Base-by-base conservation (phyloP, 2,329 filamentous ascomycete species). In the Sporothrix brunneoviolacea region DNA sequence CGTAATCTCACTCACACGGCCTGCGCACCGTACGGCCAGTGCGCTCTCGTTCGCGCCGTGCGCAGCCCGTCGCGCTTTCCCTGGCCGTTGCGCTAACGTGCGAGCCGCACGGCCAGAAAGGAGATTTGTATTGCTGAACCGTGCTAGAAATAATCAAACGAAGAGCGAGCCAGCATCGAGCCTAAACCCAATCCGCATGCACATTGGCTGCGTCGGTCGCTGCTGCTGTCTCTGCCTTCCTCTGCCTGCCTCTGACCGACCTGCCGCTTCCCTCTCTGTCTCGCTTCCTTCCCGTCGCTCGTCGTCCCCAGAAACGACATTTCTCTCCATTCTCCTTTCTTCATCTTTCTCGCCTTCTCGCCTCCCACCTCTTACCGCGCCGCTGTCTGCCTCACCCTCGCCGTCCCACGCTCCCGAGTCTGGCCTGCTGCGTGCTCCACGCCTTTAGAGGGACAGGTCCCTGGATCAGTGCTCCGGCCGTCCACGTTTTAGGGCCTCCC, bases 161-260 rank as follows among this genome's bases (percentile, higher is more conserved):
- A 28, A 44, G 4, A 15, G 19, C 24, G 24, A 28, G 12, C 22
- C 4, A 36, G 18, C 18, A 39, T 43, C 38, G 19, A 32, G 38
- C 48, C 48, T 50, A 54, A 53, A 43, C 52, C 48, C 52, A 48
- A 48, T 51, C 38, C 47, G 41, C 41, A 41, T 44, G n/a, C 18
- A n/a, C n/a, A n/a, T 15, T 10, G 8, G 8, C 12, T 19, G 12
- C 10, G 22, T 46, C 18, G 30, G 41, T 39, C 44, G 44, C 44
- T 28, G 35, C 35, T 39, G 37, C 46, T 35, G 22, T 40, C 16
- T 40, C 36, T 38, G 21, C 32, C 13, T 12, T n/a, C 30, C n/a
- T n/a, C 21, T 22, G 16, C 41, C 24, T 33, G 1, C 22, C 5
- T 15, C 18, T 28, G 6, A 6, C 24, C 24, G 24, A 6, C 24